A percentile compares a stretch with the other conserved stretches of the same genome.
Conservation (phyloP, 1,284 basidiomycete genomes). For the Vanrija humicola region DNA sequence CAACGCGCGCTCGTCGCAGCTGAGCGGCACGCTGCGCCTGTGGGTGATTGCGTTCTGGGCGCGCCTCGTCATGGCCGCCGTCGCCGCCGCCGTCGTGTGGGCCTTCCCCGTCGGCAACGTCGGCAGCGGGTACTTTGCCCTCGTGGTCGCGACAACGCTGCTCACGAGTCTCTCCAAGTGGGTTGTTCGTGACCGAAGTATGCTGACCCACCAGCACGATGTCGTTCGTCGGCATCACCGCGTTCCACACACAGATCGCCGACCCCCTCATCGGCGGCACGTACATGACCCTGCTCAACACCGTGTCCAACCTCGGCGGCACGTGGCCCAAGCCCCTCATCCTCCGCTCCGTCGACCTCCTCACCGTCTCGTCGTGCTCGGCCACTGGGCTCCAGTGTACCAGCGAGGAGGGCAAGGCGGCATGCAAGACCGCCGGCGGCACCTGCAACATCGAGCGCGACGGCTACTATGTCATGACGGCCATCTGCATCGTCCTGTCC, state of each 20-base stretch:
- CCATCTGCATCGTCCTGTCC: slow-evolving; percentile 72
- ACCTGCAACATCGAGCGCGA: slow-evolving; percentile 78
- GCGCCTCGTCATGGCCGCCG: slow-evolving; percentile 63
- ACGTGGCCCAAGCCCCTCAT: slow-evolving; percentile 72
- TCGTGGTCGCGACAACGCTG: slow-evolving; percentile 76
- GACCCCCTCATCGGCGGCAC: slow-evolving; percentile 97
- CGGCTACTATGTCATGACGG: slow-evolving; percentile 86
- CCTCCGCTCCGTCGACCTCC: slow-evolving; percentile 70
- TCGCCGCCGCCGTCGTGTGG: slow-evolving; percentile 75
- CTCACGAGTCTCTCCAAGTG: slow-evolving; percentile 71
- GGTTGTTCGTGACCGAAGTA: no score
- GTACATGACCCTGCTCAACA: slow-evolving; percentile 96
- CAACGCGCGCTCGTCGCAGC: slow-evolving; percentile 7
- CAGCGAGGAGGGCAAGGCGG: slow-evolving; percentile 77
- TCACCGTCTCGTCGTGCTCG: slow-evolving; percentile 73
- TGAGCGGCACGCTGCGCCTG: slow-evolving; percentile 67
- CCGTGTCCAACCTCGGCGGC: slow-evolving; percentile 93
- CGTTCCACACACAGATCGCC: slow-evolving; percentile 95
- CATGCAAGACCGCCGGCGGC: slow-evolving; percentile 72
- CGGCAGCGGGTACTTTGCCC: slow-evolving; percentile 66
- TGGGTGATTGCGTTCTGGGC: slow-evolving; percentile 94
- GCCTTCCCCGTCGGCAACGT: slow-evolving; percentile 63
- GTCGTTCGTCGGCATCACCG: slow-evolving; percentile 96
- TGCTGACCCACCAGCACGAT: slow-evolving; percentile 57
- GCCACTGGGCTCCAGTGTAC: slow-evolving; percentile 72